A percentile compares a stretch with the other conserved stretches of the same genome.
Conservation (phyloP, 257 asterid genomes). For the Ehretia macrophylla region DNA sequence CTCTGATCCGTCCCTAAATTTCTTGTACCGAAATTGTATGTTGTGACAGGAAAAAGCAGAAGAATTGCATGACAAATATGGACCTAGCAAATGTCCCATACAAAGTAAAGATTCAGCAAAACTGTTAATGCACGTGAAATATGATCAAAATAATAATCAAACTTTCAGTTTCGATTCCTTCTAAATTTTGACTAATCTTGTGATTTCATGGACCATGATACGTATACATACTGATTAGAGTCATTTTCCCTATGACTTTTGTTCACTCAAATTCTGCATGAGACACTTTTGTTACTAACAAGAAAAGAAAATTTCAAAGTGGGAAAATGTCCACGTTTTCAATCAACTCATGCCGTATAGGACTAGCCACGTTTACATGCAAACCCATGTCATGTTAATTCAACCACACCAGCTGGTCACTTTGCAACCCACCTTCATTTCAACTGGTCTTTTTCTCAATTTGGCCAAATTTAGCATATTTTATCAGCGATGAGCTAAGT, state of each 20-base stretch:
- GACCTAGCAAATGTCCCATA: too few species aligned
- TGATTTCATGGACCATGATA: not conserved
- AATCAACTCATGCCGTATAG: slow-evolving; percentile 3
- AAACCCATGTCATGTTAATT: slow-evolving; percentile 6
- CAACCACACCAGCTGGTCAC: slow-evolving; percentile 13
- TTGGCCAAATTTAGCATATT: not conserved
- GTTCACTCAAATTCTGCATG: not conserved
- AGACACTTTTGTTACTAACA: too few species aligned
- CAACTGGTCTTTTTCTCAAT: slow-evolving; percentile 6
- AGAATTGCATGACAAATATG: too few species aligned
- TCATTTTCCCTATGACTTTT: slow-evolving; percentile 7
- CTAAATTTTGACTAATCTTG: slow-evolving; percentile 15
- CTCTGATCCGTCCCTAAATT: too few species aligned
- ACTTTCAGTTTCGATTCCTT: not conserved
- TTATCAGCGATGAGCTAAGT: too few species aligned
- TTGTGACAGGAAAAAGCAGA: too few species aligned
- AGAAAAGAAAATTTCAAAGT: not conserved
- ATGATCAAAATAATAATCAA: too few species aligned
- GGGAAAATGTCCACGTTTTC: slow-evolving; percentile 10
- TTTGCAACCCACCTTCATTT: slow-evolving; percentile 3
- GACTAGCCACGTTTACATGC: slow-evolving; percentile 8
- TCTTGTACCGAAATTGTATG: too few species aligned
- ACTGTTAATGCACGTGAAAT: too few species aligned
- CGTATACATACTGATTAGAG: not conserved
- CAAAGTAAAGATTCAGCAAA: too few species aligned